Evolutionary conservation across 257 asterid species (phyloP).

Genomic region (Petrea volubilis): DNA sequence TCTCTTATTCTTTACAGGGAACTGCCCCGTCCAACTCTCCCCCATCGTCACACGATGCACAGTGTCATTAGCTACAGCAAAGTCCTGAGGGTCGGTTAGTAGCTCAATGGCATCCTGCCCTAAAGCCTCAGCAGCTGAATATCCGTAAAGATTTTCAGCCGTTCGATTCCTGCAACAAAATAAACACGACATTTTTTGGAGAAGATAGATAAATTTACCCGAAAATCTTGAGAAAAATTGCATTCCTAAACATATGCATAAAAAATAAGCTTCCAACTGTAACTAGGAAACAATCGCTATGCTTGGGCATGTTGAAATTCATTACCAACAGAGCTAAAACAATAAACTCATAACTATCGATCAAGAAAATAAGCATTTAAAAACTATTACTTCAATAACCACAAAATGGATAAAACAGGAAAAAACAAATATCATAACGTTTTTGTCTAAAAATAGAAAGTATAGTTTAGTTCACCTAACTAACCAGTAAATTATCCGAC

Average conservation of each 20-base stretch:
- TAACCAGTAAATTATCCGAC: conserved; percentile 83
- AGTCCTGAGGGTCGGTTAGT: conserved; percentile 47
- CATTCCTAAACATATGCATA: no score
- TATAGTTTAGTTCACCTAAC: conserved; percentile 27
- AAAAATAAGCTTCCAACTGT: neutral
- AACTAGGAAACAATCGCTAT: neutral
- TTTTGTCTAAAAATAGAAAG: conserved; percentile 18
- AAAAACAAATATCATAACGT: neutral
- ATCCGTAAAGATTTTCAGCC: conserved; percentile 78
- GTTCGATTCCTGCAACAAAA: conserved; percentile 66
- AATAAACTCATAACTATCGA: conserved; percentile 12
- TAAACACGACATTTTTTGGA: neutral
- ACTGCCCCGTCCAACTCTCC: conserved; percentile 84
- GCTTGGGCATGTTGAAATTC: neutral
- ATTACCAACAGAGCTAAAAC: neutral
- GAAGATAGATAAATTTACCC: neutral
- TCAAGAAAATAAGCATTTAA: neutral
- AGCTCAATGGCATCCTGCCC: conserved; percentile 62
- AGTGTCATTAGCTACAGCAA: conserved; percentile 46
- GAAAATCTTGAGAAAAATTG: no score
- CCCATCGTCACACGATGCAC: conserved; percentile 55
- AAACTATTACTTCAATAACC: neutral
- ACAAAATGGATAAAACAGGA: neutral
- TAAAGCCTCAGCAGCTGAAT: conserved; percentile 68
- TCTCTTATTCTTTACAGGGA: conserved; percentile 66